Percentiles rank a stretch among this genome's conserved stretches.
phyloP scores from a whole-genome alignment of 1,139 yeast genomes.

The Suhomyces coccinellae region DNA sequence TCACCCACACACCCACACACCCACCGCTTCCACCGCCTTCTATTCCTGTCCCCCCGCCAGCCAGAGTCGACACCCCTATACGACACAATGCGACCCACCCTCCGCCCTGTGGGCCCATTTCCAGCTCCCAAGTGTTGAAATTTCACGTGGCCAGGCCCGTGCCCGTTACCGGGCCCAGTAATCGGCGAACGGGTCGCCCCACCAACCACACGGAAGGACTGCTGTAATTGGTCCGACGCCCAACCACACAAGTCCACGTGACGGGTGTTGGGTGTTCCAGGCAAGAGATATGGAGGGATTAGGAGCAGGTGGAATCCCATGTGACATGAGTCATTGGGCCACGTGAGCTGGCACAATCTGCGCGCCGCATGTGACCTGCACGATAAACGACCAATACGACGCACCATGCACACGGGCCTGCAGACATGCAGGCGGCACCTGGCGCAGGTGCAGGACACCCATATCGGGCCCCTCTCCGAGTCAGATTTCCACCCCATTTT shows the following conservation, averaged over 20 bases:
- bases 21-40: not conserved
- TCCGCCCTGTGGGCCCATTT: not conserved
- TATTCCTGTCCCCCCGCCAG: not conserved
- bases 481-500: slow-evolving; percentile 7
- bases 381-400: slow-evolving; percentile 6
- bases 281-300: too few species aligned
- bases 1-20: not conserved
- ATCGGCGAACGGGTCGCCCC: not conserved
- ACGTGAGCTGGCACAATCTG: slow-evolving; percentile 9
- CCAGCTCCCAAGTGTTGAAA: not conserved
- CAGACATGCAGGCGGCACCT: not conserved
- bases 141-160: slow-evolving; percentile 1
- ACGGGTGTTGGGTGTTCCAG: not conserved
- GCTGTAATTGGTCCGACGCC: too few species aligned
- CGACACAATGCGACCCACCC: not conserved
- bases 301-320: not conserved
- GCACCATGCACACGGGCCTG: slow-evolving; percentile 1
- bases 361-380: slow-evolving; percentile 4
- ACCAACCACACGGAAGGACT: not conserved
- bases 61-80: not conserved
- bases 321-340: slow-evolving; percentile 3
- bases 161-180: not conserved
- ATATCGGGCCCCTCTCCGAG: slow-evolving; percentile 10
- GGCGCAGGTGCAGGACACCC: too few species aligned
- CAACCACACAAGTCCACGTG: not conserved